Evolutionary conservation across 108 stramenopile species (phyloP), one percentile per base, ranked within the genome.

Genomic region (Conticribra weissflogii): DNA sequence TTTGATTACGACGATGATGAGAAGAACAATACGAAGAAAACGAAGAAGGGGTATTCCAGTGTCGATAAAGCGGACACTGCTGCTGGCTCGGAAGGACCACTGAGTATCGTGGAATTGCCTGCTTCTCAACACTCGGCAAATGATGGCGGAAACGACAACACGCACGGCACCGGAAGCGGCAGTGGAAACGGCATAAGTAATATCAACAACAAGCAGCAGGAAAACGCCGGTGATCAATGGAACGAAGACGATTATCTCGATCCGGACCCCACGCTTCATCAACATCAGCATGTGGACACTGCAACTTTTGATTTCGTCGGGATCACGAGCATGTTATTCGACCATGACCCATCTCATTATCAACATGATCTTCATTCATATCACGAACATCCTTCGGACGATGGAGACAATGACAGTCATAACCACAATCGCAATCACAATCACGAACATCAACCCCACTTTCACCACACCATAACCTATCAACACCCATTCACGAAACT

Each of bases 241-340:
- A 61, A 69, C n/a, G 46, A 76, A 22, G 50, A 69, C n/a, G 27
- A 46, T 44, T 24, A 50, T 46, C n/a, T 32, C n/a, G 36, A 41
- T 41, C 2, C 47, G 22, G 9, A 41, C n/a, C 9, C 31, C 0
- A 30, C 45, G 21, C 66, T 22, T 18, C 62, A 74, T 33, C 72
- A 55, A 19, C 66, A 74, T 44, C 60, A 59, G 27, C 56, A 87
- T 66, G 59, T 71, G 17, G 76, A 85, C 55, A 81, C 79, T 2
- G 75, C 81, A 44, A 90, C 89, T 15, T 82, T 78, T 66, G 89
- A 90, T 63, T 90, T 87, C 62, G 81, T 90, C 51, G 86, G 89
- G 7, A 81, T 90, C 66, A 81, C 89, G 2, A 57, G 63, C 19
- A 81, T 81, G 9, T 27, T 90, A 15, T 90, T 90, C 56, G 57